Percentiles rank a stretch among this genome's conserved stretches.
Evolutionary conservation across 768 basidiomycete species (phyloP).

Genomic region (Fibroporia radiculosa): DNA sequence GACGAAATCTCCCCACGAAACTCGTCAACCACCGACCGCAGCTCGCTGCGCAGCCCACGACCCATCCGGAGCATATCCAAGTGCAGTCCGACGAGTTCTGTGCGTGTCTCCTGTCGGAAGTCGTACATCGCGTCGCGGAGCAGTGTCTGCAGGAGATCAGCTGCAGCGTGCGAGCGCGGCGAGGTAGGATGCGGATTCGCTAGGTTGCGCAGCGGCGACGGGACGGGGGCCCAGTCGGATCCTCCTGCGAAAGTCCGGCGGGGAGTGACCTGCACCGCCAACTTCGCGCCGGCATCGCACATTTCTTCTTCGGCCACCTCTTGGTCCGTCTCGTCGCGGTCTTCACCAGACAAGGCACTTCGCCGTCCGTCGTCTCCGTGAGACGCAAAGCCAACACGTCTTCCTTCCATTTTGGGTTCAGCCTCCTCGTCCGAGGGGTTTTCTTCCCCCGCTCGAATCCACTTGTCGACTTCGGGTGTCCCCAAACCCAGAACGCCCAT

Average conservation of each 20-base stretch:
- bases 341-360: slow-evolving; percentile 17
- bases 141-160: slow-evolving; percentile 56
- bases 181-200: slow-evolving; percentile 26
- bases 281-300: slow-evolving; percentile 1
- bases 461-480: slow-evolving; percentile 44
- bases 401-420: slow-evolving; percentile 25
- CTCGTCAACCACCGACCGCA: slow-evolving; percentile 54
- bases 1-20: slow-evolving; percentile 47
- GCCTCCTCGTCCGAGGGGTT: slow-evolving; percentile 17
- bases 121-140: slow-evolving; percentile 70
- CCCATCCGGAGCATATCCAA: slow-evolving; percentile 69
- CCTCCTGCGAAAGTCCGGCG: slow-evolving; percentile 17
- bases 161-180: slow-evolving; percentile 33
- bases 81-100: slow-evolving; percentile 71
- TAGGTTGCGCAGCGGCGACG: slow-evolving; percentile 23
- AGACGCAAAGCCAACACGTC: slow-evolving; percentile 41
- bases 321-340: slow-evolving; percentile 15
- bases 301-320: background rate
- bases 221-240: slow-evolving; percentile 12
- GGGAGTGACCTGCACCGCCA: slow-evolving; percentile 18
- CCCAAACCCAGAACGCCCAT: slow-evolving; percentile 36
- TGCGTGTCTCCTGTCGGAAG: slow-evolving; percentile 57
- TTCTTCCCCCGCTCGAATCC: slow-evolving; percentile 38
- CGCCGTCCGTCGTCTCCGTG: slow-evolving; percentile 16
- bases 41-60: slow-evolving; percentile 56